Evolutionary conservation across 768 basidiomycete species (phyloP).

Genomic region (Psilocybe tampanensis): DNA sequence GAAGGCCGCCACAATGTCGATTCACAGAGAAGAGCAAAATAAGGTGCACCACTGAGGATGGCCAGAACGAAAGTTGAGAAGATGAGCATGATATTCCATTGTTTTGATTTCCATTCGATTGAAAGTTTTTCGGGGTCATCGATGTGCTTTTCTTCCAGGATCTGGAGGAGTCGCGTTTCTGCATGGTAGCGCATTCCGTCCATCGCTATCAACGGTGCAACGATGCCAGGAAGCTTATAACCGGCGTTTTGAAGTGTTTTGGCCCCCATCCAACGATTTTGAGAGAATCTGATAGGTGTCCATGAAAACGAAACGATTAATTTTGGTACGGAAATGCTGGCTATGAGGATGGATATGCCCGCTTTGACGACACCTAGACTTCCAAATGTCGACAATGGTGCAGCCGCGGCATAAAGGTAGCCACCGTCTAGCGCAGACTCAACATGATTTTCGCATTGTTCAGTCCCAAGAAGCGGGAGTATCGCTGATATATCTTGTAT

Average conservation of each 20-base stretch:
- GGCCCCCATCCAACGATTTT: neutral
- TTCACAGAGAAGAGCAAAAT: neutral
- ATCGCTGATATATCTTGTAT: constrained; percentile 16
- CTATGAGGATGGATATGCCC: neutral
- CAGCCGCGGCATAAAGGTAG: constrained; percentile 5
- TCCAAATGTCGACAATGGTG: constrained; percentile 16
- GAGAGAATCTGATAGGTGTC: neutral
- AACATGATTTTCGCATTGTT: constrained; percentile 16
- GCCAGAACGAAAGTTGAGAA: neutral
- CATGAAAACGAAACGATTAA: neutral
- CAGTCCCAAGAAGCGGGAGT: constrained; percentile 15
- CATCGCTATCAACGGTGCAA: neutral
- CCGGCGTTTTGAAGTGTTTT: neutral
- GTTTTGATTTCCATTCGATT: neutral
- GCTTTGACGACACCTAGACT: constrained; percentile 9
- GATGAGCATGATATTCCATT: neutral
- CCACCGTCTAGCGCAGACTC: constrained; percentile 14
- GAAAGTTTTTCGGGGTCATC: neutral
- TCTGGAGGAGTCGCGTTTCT: neutral
- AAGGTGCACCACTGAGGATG: neutral
- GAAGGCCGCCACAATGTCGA: neutral
- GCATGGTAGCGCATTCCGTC: neutral
- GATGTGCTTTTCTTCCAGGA: neutral
- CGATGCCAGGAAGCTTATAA: neutral
- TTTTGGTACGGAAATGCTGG: neutral